Percentiles rank a stretch among this genome's conserved stretches.
Evolutionary conservation across 768 basidiomycete species (phyloP).

Genomic region (Leccinum fibrillosum): DNA sequence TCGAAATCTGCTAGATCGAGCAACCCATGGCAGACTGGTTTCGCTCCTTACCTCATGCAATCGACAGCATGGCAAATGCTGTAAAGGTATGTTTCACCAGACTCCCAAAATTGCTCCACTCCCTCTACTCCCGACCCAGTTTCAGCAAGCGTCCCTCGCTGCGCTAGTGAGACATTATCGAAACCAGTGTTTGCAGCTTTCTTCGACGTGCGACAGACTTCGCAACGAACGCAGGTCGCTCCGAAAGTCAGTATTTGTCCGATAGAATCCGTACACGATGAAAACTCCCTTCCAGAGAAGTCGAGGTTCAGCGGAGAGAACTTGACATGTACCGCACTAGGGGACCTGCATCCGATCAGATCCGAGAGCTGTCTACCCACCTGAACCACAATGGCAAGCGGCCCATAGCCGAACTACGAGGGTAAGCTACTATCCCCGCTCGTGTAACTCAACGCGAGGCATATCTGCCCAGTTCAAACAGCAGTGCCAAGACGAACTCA

Average conservation of each 20-base stretch:
- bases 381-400: slow-evolving; percentile 67
- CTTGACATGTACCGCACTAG: slow-evolving; percentile 44
- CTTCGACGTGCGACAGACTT: slow-evolving; percentile 30
- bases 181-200: slow-evolving; percentile 48
- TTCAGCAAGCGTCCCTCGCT: slow-evolving; percentile 75
- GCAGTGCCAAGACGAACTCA: slow-evolving; percentile 39
- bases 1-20: slow-evolving; percentile 55
- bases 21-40: slow-evolving; percentile 85
- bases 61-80: slow-evolving; percentile 65
- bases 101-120: not conserved
- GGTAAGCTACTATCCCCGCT: slow-evolving; percentile 32
- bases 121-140: slow-evolving; percentile 39
- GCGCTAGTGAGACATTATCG: slow-evolving; percentile 65
- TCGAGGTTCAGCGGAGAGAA: slow-evolving; percentile 47
- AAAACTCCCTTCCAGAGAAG: slow-evolving; percentile 36
- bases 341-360: slow-evolving; percentile 26
- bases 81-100: slow-evolving; percentile 47
- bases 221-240: slow-evolving; percentile 43
- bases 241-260: slow-evolving; percentile 44
- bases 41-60: slow-evolving; percentile 51
- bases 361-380: slow-evolving; percentile 34
- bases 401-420: slow-evolving; percentile 42
- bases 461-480: slow-evolving; percentile 15
- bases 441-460: not conserved
- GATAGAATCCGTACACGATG: slow-evolving; percentile 1